phyloP scores from a whole-genome alignment of 2,329 filamentous ascomycete species.

The Colletotrichum neosansevieriae region DNA sequence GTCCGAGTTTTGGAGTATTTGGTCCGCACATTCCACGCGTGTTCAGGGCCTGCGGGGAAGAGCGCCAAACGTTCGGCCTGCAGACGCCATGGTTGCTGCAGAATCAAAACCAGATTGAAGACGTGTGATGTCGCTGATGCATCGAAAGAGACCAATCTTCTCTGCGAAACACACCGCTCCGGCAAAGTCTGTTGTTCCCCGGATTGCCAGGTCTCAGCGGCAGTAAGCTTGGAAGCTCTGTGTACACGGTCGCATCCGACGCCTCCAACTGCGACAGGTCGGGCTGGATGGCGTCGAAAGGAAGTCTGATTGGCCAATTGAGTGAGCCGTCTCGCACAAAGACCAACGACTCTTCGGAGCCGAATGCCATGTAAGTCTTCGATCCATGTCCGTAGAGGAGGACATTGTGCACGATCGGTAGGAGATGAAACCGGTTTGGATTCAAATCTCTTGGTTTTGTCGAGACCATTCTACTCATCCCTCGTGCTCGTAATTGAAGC shows the following conservation, averaged over 20 bases:
- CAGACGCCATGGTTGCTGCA: not conserved
- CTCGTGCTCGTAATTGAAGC: no score
- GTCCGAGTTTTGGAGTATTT: not conserved
- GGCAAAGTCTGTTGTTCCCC: not conserved
- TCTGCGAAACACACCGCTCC: not conserved
- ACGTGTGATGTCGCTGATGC: conserved; percentile 2
- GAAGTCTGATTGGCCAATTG: conserved; percentile 28
- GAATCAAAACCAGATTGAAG: not conserved
- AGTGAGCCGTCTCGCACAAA: not conserved
- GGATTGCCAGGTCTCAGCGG: not conserved
- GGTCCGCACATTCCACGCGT: not conserved
- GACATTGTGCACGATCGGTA: not conserved
- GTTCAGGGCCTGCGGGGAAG: conserved; percentile 15
- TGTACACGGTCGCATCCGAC: conserved; percentile 16
- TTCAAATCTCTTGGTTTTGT: no score
- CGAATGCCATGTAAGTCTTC: not conserved
- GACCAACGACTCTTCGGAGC: not conserved
- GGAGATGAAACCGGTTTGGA: no score
- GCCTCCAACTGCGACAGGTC: conserved; percentile 17
- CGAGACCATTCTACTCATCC: no score
- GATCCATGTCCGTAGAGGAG: not conserved
- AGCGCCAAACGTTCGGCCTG: not conserved
- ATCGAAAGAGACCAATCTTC: conserved; percentile 1
- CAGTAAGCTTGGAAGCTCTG: not conserved
- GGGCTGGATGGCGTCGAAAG: conserved; percentile 9